phyloP scores from a whole-genome alignment of 768 basidiomycete species.

The Pleurotus pulmonarius region DNA sequence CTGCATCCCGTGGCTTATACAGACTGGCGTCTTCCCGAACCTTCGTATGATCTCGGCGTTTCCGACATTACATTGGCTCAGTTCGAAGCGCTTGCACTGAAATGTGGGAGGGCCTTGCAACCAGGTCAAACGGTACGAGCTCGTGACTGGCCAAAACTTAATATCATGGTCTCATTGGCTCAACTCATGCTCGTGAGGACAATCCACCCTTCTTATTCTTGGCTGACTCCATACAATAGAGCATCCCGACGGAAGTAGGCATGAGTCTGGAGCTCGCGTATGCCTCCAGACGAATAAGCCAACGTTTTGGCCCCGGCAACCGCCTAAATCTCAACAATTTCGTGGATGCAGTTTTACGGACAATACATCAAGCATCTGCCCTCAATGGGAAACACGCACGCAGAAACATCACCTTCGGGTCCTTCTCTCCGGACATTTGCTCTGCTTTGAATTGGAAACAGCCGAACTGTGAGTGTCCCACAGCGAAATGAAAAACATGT shows the following conservation, averaged over 20 bases:
- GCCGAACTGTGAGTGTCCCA: constrained; percentile 77
- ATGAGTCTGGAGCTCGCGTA: constrained; percentile 84
- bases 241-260: constrained; percentile 59
- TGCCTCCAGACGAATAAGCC: constrained; percentile 48
- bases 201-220: constrained; percentile 6
- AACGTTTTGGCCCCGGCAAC: constrained; percentile 40
- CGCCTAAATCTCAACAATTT: constrained; percentile 73
- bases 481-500: constrained; percentile 3
- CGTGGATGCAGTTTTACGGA: constrained; percentile 81
- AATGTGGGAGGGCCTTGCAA: constrained; percentile 41
- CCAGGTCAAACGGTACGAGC: constrained; percentile 16
- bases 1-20: constrained; percentile 83
- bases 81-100: constrained; percentile 63
- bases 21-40: constrained; percentile 71
- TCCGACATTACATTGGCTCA: constrained; percentile 82
- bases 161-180: constrained; percentile 68
- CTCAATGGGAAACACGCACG: constrained; percentile 50
- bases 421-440: constrained; percentile 88
- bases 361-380: constrained; percentile 68
- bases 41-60: constrained; percentile 73
- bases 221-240: constrained; percentile 29
- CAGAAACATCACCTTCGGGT: constrained; percentile 86
- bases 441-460: constrained; percentile 98
- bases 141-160: constrained; percentile 47
- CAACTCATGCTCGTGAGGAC: constrained; percentile 67